These are phyloP conservation scores for Aspergillus felis DNA, from an alignment of 2,329 filamentous ascomycete species.

Conservation along the genomic window DNA sequence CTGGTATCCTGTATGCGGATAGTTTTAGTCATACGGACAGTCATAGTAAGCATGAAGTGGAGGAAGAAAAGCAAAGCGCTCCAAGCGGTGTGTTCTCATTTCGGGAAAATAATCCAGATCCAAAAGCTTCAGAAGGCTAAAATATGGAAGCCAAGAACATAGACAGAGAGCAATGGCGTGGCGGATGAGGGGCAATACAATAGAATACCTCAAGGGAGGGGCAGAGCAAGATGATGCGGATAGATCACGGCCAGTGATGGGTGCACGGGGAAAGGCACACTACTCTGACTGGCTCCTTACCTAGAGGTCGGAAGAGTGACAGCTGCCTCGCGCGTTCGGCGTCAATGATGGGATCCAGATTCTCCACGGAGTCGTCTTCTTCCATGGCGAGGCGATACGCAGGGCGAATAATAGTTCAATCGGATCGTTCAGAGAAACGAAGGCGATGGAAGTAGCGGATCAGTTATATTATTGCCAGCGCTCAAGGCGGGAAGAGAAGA, in stretches of 20 bases:
- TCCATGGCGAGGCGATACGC: conserved; percentile 4
- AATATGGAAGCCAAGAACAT: background rate
- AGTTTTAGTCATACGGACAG: background rate
- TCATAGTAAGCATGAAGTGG: background rate
- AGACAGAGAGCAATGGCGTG: conserved; percentile 3
- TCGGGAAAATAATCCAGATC: background rate
- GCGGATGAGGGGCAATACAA: conserved; percentile 3
- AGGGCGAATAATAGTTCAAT: background rate
- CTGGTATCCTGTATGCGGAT: conserved; percentile 39
- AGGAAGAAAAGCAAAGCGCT: background rate
- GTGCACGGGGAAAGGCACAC: conserved; percentile 29
- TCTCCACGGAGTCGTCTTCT: background rate
- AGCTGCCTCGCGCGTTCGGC: conserved; percentile 40
- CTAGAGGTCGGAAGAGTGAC: conserved; percentile 43
- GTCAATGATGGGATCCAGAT: conserved; percentile 30
- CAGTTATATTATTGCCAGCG: conserved; percentile 12
- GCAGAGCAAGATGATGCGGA: background rate
- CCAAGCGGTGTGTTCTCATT: background rate
- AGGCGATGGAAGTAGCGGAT: conserved; percentile 3
- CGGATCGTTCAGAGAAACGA: conserved; percentile 10
- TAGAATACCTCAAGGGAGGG: background rate
- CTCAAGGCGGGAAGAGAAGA: conserved; percentile 19
- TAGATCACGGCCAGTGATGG: conserved; percentile 26
- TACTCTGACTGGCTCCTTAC: conserved; percentile 39
- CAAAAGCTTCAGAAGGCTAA: background rate